Evolutionary conservation across 1,284 basidiomycete genomes (phyloP), one percentile per base, ranked within the genome.

Genomic region (Cystobasidiaceae sp.): DNA sequence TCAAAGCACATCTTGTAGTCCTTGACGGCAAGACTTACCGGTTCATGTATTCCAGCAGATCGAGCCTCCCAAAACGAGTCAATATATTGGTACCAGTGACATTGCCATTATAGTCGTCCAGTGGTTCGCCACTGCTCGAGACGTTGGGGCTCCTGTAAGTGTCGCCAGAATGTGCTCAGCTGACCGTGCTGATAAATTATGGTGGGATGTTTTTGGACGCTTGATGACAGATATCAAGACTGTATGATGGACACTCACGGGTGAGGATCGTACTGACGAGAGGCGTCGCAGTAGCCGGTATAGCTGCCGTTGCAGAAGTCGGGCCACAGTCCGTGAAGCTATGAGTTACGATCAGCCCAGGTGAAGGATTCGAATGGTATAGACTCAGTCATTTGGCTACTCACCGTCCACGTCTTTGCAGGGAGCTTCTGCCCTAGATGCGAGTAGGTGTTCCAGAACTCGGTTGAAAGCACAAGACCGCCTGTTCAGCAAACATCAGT

Each of bases 231-330:
- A n/a, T n/a, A n/a, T n/a, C n/a, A n/a, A n/a, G n/a, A n/a, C n/a
- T n/a, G n/a, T n/a, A n/a, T n/a, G n/a, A n/a, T n/a, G n/a, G 1
- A 1, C n/a, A 33, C 49, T n/a, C 15, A 56, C 39, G 50, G 44
- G 9, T 23, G 11, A 1, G 52, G 62, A 25, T 57, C 52, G 52
- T 34, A 65, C 21, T 50, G 62, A 11, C 52, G 43, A 13, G 39
- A 32, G 21, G 49, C 54, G 33, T 66, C 64, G 39, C 64, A 66
- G 41, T 66, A 66, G 23, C 52, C 51, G 44, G 55, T 54, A 21
- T 59, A 66, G 19, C 28, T 52, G n/a, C 64, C 64, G 27, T 66
- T 66, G 57, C 64, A 66, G 57, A 65, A 65, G 21, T 65, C 62
- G 4, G 41, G 41, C 62, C 62, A 65, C 15, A 65, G 54, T 1